A percentile compares a stretch with the other conserved stretches of the same genome.
These are phyloP conservation scores for Fusarium lateritium DNA, from an alignment of 2,329 filamentous ascomycete species.

Conservation along the genomic window DNA sequence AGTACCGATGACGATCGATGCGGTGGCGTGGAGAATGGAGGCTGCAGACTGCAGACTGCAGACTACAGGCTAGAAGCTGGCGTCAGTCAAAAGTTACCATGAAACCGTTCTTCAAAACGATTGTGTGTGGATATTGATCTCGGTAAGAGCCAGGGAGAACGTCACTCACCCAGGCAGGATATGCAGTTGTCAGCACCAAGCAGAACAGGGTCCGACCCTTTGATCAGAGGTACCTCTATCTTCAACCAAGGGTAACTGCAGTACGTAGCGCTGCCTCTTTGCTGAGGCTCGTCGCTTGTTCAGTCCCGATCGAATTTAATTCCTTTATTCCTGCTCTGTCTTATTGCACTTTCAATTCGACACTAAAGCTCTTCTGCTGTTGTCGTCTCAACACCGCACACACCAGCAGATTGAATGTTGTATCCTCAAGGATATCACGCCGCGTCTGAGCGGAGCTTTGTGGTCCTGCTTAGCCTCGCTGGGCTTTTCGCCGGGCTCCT, in stretches of 20 bases:
- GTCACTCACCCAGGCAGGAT: conserved; percentile 30
- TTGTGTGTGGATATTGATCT: conserved; percentile 25
- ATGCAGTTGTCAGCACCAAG: conserved; percentile 37
- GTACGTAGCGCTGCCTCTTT: conserved; percentile 2
- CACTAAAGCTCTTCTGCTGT: conserved; percentile 3
- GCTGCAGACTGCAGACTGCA: conserved; percentile 9
- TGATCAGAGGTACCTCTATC: conserved; percentile 14
- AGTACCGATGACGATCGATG: conserved; percentile 50
- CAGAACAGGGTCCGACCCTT: conserved; percentile 20
- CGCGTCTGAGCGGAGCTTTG: conserved; percentile 31
- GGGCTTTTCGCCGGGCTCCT: conserved; percentile 30
- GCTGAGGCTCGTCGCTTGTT: conserved; percentile 5
- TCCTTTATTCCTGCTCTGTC: conserved; percentile 7
- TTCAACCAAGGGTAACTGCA: conserved; percentile 11
- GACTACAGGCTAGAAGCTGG: conserved; percentile 20
- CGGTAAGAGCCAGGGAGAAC: conserved; percentile 33
- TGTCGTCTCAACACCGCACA: conserved; percentile 27
- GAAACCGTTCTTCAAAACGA: conserved; percentile 36
- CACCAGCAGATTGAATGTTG: conserved; percentile 17
- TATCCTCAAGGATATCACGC: conserved; percentile 33
- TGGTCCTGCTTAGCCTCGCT: conserved; percentile 36
- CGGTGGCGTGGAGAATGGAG: conserved; percentile 44
- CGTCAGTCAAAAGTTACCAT: conserved; percentile 35
- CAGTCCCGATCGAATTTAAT: not conserved
- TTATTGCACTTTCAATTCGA: conserved; percentile 8